phyloP scores from a whole-genome alignment of 352 stramenopile genomes.

The Phytophthora fragariaefolia region DNA sequence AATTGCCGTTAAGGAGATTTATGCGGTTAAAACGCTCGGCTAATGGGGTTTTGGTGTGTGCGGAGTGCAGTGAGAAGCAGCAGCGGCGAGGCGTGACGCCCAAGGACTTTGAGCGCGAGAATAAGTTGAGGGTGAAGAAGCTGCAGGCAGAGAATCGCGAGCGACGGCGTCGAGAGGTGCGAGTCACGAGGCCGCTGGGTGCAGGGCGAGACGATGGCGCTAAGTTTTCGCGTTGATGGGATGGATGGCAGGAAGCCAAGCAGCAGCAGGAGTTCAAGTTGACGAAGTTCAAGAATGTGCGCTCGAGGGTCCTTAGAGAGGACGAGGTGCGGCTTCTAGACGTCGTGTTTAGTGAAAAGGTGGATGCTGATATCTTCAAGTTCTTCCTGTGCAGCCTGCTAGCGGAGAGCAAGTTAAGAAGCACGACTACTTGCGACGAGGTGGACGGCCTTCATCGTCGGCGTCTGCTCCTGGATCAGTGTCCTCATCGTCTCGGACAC shows the following conservation, averaged over 20 bases:
- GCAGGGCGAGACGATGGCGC: background rate
- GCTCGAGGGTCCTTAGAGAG: conserved; percentile 53
- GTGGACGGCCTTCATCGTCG: conserved; percentile 13
- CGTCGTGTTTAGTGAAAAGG: background rate
- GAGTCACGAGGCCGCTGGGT: background rate
- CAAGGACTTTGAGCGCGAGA: conserved; percentile 70
- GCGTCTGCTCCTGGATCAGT: conserved; percentile 13
- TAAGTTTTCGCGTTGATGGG: conserved; percentile 17
- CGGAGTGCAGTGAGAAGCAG: conserved; percentile 57
- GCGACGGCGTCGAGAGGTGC: conserved; percentile 50
- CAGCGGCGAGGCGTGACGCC: conserved; percentile 57
- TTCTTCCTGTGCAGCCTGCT: conserved; percentile 6
- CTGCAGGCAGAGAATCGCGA: conserved; percentile 68
- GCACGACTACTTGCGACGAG: conserved; percentile 45
- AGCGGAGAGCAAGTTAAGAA: conserved; percentile 29
- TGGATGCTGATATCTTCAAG: conserved; percentile 5
- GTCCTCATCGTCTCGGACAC: conserved; percentile 16
- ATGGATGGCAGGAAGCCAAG: conserved; percentile 36
- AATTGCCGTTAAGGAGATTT: background rate
- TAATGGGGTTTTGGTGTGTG: conserved; percentile 5
- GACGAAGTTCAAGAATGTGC: conserved; percentile 65
- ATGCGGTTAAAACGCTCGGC: conserved; percentile 1
- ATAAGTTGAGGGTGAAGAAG: conserved; percentile 68
- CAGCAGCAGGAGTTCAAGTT: conserved; percentile 68
- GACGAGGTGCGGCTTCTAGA: conserved; percentile 27